These are phyloP conservation scores for Dothideomycetidae sp. DNA, from an alignment of 2,329 filamentous ascomycete genomes.

Conservation along the genomic window DNA sequence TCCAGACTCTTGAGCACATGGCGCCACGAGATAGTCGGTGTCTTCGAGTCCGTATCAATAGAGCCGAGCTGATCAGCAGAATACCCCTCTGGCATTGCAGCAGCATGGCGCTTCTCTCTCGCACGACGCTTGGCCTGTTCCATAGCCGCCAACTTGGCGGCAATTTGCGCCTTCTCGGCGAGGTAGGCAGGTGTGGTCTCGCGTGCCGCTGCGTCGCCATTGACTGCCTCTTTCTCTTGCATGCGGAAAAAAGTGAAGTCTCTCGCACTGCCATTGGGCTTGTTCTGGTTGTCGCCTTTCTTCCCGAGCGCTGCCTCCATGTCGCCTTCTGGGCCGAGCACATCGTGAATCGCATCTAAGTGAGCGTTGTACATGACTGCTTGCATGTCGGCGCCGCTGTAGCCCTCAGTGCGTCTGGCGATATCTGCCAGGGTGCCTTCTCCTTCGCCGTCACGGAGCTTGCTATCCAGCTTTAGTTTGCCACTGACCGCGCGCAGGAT, in stretches of 20 bases:
- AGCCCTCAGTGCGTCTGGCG: conserved; percentile 68
- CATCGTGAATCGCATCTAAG: conserved; percentile 89
- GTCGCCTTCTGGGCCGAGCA: conserved; percentile 45
- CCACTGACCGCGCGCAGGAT: conserved; percentile 74
- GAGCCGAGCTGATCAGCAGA: neutral
- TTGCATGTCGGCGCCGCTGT: conserved; percentile 87
- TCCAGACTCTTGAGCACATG: conserved; percentile 68
- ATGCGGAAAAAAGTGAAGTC: conserved; percentile 78
- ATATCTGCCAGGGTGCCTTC: conserved; percentile 47
- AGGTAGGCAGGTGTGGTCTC: conserved; percentile 33
- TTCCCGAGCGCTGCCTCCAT: conserved; percentile 20
- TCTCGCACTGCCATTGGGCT: conserved; percentile 16
- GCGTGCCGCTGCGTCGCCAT: conserved; percentile 14
- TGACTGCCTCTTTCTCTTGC: conserved; percentile 35
- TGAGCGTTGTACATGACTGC: conserved; percentile 93
- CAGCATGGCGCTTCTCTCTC: conserved; percentile 34
- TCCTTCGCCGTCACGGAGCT: conserved; percentile 38
- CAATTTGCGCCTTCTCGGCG: conserved; percentile 65
- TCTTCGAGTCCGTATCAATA: conserved; percentile 30
- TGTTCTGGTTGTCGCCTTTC: conserved; percentile 19
- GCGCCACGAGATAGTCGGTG: conserved; percentile 72
- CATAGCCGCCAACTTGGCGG: conserved; percentile 68
- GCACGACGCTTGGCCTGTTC: conserved; percentile 54
- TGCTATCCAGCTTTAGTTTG: conserved; percentile 59
- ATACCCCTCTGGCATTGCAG: neutral